Base-by-base conservation (phyloP, 768 basidiomycete species). In the Rhodotorula sphaerocarpa region DNA sequence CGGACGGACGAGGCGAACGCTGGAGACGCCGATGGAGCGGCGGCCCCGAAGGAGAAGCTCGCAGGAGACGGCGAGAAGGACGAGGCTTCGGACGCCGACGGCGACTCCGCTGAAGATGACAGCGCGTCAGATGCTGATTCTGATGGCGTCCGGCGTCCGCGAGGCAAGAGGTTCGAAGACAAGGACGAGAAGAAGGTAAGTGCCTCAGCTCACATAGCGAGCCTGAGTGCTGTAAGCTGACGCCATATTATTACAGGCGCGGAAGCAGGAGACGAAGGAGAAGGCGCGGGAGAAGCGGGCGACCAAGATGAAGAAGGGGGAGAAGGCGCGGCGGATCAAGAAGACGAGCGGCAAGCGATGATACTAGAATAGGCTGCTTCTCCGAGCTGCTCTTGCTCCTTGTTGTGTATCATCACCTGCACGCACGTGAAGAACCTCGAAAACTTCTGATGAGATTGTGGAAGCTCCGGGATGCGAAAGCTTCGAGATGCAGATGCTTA, bases 81-180 rank as follows among this genome's bases (percentile, higher is more conserved):
- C 3, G 28, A 18, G 10, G 53, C 34, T 27, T n/a, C n/a, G n/a
- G n/a, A n/a, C n/a, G n/a, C n/a, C n/a, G 20, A 30, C 3, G 34
- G 27, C 9, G 23, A 25, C n/a, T 44, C 41, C 59, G 71, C 25
- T 74, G 73, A 58, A 28, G 63, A 43, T 31, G 74, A 71, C 34
- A 78, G 21, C 1, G 84, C 84, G 47, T 27, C 18, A 25, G 45
- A 44, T 41, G 57, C 74, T n/a, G n/a, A n/a, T n/a, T n/a, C n/a
- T 7, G 62, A 48, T 21, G 65, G 23, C 23, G 84, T 85, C 66
- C 82, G 80, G 58, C 80, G 75, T 62, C 86, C 86, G 33, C 79
- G 87, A 68, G 92, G 95, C 3, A 92, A 95, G 77, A 82, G 65
- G 54, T 51, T 53, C 31, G 67, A 69, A 39, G 67, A 69, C 51